Percentiles rank a stretch among this genome's conserved stretches.
phyloP scores from a whole-genome alignment of 2,329 filamentous ascomycete species.

The Parastagonospora nodorum region DNA sequence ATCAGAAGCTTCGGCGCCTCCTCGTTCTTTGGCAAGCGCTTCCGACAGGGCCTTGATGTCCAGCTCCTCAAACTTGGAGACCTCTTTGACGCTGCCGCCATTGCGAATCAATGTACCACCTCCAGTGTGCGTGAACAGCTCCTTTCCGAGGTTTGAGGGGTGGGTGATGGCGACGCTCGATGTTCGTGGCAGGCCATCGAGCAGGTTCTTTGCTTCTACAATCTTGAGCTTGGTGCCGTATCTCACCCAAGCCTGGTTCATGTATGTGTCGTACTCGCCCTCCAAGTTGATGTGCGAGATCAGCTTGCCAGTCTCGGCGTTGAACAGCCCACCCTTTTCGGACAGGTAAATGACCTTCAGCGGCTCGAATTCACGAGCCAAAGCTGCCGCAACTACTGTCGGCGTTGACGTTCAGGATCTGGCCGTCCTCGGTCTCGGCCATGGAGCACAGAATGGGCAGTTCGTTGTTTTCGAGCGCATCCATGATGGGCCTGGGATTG shows the following conservation, averaged over 20 bases:
- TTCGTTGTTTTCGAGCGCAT: slow-evolving; percentile 83
- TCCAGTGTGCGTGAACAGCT: slow-evolving; percentile 94
- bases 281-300: slow-evolving; percentile 98
- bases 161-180: slow-evolving; percentile 98
- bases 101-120: slow-evolving; percentile 91
- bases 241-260: slow-evolving; percentile 92
- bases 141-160: slow-evolving; percentile 92
- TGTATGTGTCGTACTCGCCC: slow-evolving; percentile 90
- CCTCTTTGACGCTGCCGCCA: slow-evolving; percentile 84
- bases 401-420: slow-evolving; percentile 95
- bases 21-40: slow-evolving; percentile 79
- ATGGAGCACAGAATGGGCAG: slow-evolving; percentile 94
- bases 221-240: slow-evolving; percentile 97
- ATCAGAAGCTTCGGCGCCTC: slow-evolving; percentile 78
- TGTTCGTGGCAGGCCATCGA: slow-evolving; percentile 85
- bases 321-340: slow-evolving; percentile 95
- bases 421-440: slow-evolving; percentile 89
- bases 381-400: slow-evolving; percentile 93
- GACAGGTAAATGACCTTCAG: slow-evolving; percentile 98
- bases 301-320: slow-evolving; percentile 90
- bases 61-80: slow-evolving; percentile 73
- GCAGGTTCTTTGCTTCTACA: slow-evolving; percentile 91
- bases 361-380: slow-evolving; percentile 86
- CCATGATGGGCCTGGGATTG: slow-evolving; percentile 87
- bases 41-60: slow-evolving; percentile 79